A percentile compares a stretch with the other conserved stretches of the same genome.
These are phyloP conservation scores for Castanea crenata DNA, from an alignment of 306 rosid genomes.

Conservation along the genomic window DNA sequence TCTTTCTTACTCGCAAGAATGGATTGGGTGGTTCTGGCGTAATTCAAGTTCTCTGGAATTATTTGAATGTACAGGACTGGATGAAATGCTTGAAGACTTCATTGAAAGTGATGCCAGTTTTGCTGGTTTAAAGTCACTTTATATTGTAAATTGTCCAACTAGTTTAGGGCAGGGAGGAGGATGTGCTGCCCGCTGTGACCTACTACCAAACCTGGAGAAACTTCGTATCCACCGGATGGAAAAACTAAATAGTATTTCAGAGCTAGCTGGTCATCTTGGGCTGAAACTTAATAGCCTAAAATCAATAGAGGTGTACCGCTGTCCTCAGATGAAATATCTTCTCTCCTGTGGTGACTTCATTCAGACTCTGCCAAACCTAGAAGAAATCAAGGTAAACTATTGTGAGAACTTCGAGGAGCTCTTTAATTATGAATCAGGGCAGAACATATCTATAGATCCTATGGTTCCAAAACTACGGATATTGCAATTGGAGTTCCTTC, in stretches of 20 bases:
- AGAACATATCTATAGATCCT: neutral
- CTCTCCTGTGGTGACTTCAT: neutral
- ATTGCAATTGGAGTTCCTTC: conserved; percentile 3
- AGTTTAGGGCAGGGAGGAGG: conserved; percentile 7
- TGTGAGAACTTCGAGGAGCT: conserved; percentile 3
- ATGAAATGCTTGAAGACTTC: conserved; percentile 5
- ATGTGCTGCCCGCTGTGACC: conserved; percentile 9
- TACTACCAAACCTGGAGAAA: conserved; percentile 22
- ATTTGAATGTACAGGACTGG: neutral
- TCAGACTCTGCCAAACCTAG: conserved; percentile 14
- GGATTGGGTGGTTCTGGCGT: neutral
- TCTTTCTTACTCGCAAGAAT: neutral
- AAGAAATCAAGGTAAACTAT: neutral
- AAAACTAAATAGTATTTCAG: conserved; percentile 11
- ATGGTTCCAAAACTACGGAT: neutral
- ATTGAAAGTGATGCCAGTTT: neutral
- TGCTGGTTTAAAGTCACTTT: conserved; percentile 11
- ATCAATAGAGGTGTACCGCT: neutral
- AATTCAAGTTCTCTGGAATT: conserved; percentile 12
- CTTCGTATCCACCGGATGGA: neutral
- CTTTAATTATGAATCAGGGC: neutral
- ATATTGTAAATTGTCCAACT: neutral
- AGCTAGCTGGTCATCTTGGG: conserved; percentile 16
- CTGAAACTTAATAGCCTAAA: conserved; percentile 9
- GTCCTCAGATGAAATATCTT: neutral